A percentile compares a stretch with the other conserved stretches of the same genome.
phyloP scores from a whole-genome alignment of 768 basidiomycete genomes.

The Strobilomyces echinocephalus region DNA sequence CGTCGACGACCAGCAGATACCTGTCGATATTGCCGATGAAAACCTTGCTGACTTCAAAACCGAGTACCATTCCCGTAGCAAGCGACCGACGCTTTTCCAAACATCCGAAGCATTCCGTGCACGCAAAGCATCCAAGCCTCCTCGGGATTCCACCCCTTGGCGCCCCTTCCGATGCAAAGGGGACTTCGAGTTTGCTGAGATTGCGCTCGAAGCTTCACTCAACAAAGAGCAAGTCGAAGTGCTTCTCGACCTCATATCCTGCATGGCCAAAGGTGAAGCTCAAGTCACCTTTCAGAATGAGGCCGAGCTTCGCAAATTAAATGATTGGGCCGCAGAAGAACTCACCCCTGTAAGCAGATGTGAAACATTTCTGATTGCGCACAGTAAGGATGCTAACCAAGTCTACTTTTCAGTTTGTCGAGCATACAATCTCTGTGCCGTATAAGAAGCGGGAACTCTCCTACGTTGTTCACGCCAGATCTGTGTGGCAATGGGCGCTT shows the following conservation, averaged over 20 bases:
- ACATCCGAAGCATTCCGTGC: too few species aligned
- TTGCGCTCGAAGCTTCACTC: conserved; percentile 8
- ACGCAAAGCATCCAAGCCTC: background rate
- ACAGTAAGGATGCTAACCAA: background rate
- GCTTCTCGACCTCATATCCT: background rate
- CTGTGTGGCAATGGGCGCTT: background rate
- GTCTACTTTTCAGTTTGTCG: background rate
- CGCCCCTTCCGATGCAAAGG: background rate
- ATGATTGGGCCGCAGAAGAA: too few species aligned
- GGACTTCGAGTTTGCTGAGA: conserved; percentile 11
- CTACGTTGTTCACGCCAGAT: background rate
- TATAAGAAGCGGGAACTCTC: conserved; percentile 4
- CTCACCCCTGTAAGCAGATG: background rate
- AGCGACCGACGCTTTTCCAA: too few species aligned
- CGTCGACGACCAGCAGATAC: too few species aligned
- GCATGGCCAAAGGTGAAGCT: too few species aligned
- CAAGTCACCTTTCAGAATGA: background rate
- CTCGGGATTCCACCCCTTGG: background rate
- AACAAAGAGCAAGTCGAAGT: conserved; percentile 5
- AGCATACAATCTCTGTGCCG: background rate
- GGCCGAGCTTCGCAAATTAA: background rate
- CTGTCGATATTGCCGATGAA: too few species aligned
- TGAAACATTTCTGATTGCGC: background rate
- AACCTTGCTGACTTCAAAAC: too few species aligned
- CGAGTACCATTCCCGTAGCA: too few species aligned